A percentile compares a stretch with the other conserved stretches of the same genome.
Evolutionary conservation across 768 basidiomycete genomes (phyloP).

Genomic region (Phylloporus rhodoxanthus): DNA sequence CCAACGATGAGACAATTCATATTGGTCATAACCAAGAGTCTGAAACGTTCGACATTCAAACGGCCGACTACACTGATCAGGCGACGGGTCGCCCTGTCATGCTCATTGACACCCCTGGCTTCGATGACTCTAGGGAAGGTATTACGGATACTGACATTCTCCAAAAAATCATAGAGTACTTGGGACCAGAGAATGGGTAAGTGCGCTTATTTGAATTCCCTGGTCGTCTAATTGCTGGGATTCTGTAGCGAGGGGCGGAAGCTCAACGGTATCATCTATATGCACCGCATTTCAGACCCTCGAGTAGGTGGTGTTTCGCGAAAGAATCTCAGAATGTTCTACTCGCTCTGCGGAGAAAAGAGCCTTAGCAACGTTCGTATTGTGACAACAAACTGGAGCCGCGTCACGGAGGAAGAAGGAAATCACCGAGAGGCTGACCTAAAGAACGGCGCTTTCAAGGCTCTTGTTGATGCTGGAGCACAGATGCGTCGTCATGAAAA

Average conservation of each 20-base stretch:
- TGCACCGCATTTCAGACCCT: conserved; percentile 42
- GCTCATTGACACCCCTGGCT: conserved; percentile 17
- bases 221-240: neutral
- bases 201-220: neutral
- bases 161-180: conserved; percentile 7
- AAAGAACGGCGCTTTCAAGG: conserved; percentile 38
- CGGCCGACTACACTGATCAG: neutral
- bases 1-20: neutral
- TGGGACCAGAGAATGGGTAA: conserved; percentile 1
- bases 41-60: conserved; percentile 4
- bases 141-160: conserved; percentile 20
- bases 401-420: conserved; percentile 25
- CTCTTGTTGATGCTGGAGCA: conserved; percentile 27
- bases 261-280: conserved; percentile 41
- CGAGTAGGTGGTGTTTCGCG: conserved; percentile 15
- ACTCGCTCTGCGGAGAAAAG: conserved; percentile 39
- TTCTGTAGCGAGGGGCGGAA: conserved; percentile 8
- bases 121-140: conserved; percentile 10
- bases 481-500: conserved; percentile 34
- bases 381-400: conserved; percentile 44
- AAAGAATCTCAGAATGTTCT: conserved; percentile 40
- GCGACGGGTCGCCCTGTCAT: conserved; percentile 2
- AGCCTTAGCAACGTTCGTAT: conserved; percentile 41
- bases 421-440: conserved; percentile 24
- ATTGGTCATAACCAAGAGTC: conserved; percentile 10